A percentile compares a stretch with the other conserved stretches of the same genome.
These are phyloP conservation scores for Blastobotrys illinoisensis DNA, from an alignment of 1,139 yeast genomes.

Conservation along the genomic window DNA sequence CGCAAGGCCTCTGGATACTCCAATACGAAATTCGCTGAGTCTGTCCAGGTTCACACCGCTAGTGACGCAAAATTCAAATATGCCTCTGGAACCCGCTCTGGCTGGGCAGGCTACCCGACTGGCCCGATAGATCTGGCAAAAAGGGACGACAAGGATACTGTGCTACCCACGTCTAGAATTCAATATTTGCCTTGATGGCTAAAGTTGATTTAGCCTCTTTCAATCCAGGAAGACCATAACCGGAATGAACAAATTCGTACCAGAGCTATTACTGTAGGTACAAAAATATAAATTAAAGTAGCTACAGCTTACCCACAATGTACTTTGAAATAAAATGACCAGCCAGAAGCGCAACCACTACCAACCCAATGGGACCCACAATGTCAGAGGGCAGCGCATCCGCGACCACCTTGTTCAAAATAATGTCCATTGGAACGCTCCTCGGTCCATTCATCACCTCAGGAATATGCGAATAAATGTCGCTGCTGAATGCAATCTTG, in stretches of 20 bases:
- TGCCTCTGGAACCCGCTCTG: background rate
- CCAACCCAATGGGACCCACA: conserved; percentile 19
- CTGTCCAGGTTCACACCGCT: background rate
- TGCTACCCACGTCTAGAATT: too few species aligned
- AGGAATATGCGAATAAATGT: conserved; percentile 18
- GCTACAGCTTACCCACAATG: background rate
- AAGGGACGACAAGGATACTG: too few species aligned
- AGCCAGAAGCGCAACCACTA: conserved; percentile 15
- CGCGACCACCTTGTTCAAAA: conserved; percentile 20
- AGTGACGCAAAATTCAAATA: background rate
- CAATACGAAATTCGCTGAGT: conserved; percentile 14
- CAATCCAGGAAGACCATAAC: too few species aligned
- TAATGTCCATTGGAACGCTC: conserved; percentile 22
- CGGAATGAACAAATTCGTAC: too few species aligned
- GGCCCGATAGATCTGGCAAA: background rate
- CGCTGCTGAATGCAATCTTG: conserved; percentile 15
- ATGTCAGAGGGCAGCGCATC: conserved; percentile 25
- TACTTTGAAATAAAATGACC: conserved; percentile 4
- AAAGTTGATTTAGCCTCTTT: too few species aligned
- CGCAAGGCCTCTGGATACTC: conserved; percentile 22
- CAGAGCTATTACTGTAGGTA: too few species aligned
- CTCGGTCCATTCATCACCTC: conserved; percentile 17
- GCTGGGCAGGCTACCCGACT: background rate
- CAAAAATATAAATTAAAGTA: too few species aligned
- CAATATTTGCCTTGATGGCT: too few species aligned